These are phyloP conservation scores for Cucurbita argyrosperma DNA, from an alignment of 306 rosid species.

Conservation along the genomic window DNA sequence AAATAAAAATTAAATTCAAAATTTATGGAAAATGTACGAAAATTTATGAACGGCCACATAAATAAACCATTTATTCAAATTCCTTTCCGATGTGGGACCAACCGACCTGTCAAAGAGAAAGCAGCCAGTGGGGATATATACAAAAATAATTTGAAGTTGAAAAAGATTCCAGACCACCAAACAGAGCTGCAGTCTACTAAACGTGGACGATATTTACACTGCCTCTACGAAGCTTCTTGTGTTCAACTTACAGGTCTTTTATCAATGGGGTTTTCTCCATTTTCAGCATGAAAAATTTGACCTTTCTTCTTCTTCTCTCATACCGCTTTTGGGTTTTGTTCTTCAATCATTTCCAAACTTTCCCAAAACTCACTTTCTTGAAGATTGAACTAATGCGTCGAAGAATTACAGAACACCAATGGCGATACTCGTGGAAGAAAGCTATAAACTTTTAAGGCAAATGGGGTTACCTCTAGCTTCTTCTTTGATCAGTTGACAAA, in stretches of 20 bases:
- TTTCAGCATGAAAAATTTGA: neutral
- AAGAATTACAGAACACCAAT: neutral
- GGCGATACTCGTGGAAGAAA: neutral
- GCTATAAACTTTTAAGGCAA: neutral
- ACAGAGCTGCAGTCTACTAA: neutral
- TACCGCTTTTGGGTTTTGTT: neutral
- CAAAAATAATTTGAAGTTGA: neutral
- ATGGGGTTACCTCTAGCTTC: neutral
- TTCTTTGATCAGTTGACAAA: neutral
- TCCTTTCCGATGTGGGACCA: neutral
- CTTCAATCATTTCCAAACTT: neutral
- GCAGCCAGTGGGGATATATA: neutral
- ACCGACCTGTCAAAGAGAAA: too few species aligned
- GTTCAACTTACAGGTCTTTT: neutral
- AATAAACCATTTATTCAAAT: neutral
- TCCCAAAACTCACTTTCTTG: neutral
- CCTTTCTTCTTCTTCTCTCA: neutral
- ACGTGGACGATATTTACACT: neutral
- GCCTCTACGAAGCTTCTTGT: neutral
- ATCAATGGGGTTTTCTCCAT: neutral
- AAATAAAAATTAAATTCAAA: too few species aligned
- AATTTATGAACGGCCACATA: neutral
- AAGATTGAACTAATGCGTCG: neutral
- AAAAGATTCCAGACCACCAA: neutral
- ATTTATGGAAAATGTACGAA: too few species aligned